Percentiles rank a stretch among this genome's conserved stretches.
phyloP scores from a whole-genome alignment of 2,329 filamentous ascomycete genomes.

The Xylariaceae sp. region DNA sequence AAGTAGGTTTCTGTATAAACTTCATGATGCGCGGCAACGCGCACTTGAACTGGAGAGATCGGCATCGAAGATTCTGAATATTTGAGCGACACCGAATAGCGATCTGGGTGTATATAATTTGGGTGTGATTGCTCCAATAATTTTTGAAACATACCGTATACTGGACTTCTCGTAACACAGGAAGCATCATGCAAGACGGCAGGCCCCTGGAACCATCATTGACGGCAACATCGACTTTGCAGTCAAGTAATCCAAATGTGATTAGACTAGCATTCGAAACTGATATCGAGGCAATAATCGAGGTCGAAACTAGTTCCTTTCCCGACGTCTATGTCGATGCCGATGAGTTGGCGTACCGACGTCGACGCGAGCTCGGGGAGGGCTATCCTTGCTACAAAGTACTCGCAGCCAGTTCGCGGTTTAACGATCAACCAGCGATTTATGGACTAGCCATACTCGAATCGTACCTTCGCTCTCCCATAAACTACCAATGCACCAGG shows the following conservation, averaged over 20 bases:
- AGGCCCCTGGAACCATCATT: background rate
- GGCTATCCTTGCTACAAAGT: conserved; percentile 20
- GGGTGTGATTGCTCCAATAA: conserved; percentile 18
- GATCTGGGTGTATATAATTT: no score
- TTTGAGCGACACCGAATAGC: no score
- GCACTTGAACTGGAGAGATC: background rate
- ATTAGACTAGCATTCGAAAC: conserved; percentile 20
- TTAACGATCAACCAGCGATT: background rate
- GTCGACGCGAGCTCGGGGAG: conserved; percentile 18
- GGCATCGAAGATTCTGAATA: background rate
- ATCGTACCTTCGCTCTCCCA: conserved; percentile 19
- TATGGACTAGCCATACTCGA: conserved; percentile 23
- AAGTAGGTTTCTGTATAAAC: conserved; percentile 4
- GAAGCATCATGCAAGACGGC: conserved; percentile 15
- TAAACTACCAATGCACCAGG: conserved; percentile 11
- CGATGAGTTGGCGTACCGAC: conserved; percentile 3
- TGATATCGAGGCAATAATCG: conserved; percentile 23
- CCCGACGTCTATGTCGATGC: conserved; percentile 21
- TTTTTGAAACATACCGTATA: conserved; percentile 23
- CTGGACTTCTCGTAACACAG: background rate
- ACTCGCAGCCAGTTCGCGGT: background rate
- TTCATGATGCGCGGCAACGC: conserved; percentile 4
- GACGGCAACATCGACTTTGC: background rate
- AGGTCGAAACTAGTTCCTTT: conserved; percentile 22
- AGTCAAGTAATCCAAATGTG: background rate